Evolutionary conservation across 208 protist species (phyloP).

Genomic region (Tritrichomonas foetus): DNA sequence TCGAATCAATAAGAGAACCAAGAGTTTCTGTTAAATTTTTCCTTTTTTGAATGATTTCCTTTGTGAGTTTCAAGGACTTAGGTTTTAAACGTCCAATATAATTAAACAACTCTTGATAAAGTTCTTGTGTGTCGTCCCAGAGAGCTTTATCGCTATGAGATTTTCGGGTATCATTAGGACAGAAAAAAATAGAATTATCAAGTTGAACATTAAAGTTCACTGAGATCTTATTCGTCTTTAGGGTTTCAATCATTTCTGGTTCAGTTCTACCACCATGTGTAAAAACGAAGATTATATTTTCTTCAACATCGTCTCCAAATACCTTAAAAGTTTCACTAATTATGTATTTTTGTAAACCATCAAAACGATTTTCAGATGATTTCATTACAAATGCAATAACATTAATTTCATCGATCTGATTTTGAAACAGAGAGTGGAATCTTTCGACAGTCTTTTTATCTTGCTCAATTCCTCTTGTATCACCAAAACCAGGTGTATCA

Average conservation of each 20-base stretch:
- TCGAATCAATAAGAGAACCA: background rate
- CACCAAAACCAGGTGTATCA: constrained; percentile 12
- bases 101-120: background rate
- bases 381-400: background rate
- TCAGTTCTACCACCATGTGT: background rate
- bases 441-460: background rate
- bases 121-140: background rate
- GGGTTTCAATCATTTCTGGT: background rate
- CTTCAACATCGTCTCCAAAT: background rate
- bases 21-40: background rate
- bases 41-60: background rate
- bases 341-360: background rate
- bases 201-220: background rate
- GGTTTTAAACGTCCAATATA: background rate
- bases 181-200: background rate
- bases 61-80: background rate
- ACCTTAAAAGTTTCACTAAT: background rate
- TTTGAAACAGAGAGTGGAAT: background rate
- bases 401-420: background rate
- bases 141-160: background rate
- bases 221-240: background rate
- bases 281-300: background rate
- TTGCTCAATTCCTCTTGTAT: background rate
- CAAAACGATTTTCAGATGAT: background rate
- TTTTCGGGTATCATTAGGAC: background rate